These are phyloP conservation scores for Megacollybia marginata DNA, from an alignment of 768 basidiomycete species.

Conservation along the genomic window DNA sequence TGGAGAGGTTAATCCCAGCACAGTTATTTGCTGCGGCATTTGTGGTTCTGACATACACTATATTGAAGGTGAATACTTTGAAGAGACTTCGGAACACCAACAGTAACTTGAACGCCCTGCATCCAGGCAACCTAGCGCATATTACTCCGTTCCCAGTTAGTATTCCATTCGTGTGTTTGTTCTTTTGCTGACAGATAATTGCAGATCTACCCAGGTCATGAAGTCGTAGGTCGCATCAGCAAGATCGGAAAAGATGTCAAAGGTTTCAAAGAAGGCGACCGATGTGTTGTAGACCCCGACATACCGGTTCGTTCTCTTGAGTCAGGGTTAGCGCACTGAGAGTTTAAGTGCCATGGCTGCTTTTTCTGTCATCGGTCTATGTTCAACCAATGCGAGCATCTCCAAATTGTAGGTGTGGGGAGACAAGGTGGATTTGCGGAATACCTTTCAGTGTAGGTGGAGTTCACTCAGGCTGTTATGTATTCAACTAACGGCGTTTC, in stretches of 20 bases:
- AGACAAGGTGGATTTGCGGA: constrained; percentile 68
- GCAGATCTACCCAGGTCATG: constrained; percentile 61
- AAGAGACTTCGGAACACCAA: background rate
- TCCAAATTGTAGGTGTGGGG: constrained; percentile 56
- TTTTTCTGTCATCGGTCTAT: constrained; percentile 72
- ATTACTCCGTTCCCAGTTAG: constrained; percentile 40
- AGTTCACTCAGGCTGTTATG: background rate
- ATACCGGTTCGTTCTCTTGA: constrained; percentile 29
- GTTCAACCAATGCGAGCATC: constrained; percentile 63
- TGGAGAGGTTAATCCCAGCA: background rate
- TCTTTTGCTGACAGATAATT: background rate
- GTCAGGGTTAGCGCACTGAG: background rate
- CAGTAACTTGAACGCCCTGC: no score
- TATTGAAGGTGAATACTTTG: constrained; percentile 25
- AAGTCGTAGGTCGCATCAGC: constrained; percentile 48
- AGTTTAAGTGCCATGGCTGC: constrained; percentile 46
- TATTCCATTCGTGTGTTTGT: constrained; percentile 12
- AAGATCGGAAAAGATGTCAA: constrained; percentile 51
- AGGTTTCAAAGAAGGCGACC: constrained; percentile 43
- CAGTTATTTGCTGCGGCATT: constrained; percentile 33
- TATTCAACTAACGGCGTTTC: background rate
- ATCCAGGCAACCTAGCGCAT: constrained; percentile 15
- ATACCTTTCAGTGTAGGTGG: constrained; percentile 55
- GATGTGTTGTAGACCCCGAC: constrained; percentile 54
- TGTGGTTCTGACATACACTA: constrained; percentile 50